Conservation (phyloP, 768 basidiomycete genomes). For the Strobilomyces dryophilus region DNA sequence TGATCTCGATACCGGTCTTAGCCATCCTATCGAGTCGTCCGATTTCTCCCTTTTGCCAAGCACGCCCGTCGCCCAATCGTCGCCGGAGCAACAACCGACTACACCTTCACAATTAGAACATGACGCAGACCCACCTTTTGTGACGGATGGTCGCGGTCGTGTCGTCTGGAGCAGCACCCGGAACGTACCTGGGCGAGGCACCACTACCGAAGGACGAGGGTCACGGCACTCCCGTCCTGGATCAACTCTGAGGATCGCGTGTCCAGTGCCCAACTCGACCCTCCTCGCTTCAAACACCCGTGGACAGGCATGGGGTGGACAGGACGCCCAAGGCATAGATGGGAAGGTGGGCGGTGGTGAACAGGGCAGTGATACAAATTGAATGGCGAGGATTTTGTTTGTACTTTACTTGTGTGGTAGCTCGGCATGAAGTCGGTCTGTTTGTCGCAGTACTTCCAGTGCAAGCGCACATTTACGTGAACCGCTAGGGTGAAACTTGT, state of each 20-base stretch:
- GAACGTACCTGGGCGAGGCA: conserved; percentile 15
- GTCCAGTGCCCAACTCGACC: conserved; percentile 14
- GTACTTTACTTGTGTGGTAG: conserved; percentile 12
- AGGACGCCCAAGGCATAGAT: conserved; percentile 14
- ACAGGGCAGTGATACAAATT: conserved; percentile 10
- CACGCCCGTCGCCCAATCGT: neutral
- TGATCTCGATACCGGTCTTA: neutral
- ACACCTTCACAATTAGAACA: conserved; percentile 25
- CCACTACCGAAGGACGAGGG: conserved; percentile 17
- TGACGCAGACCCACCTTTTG: conserved; percentile 46
- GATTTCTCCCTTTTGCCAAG: neutral
- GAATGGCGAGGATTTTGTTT: conserved; percentile 5
- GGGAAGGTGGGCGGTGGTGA: conserved; percentile 16
- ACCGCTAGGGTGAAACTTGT: no score
- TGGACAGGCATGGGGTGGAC: conserved; percentile 18
- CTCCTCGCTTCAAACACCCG: conserved; percentile 9
- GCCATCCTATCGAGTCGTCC: neutral
- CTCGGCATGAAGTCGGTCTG: neutral
- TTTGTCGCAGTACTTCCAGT: neutral
- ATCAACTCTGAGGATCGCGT: conserved; percentile 15
- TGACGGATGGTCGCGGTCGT: conserved; percentile 62
- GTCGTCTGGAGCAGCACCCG: conserved; percentile 44
- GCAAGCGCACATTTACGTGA: neutral
- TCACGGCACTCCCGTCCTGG: conserved; percentile 20
- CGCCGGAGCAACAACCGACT: neutral